phyloP scores from a whole-genome alignment of 768 basidiomycete genomes.

The Lentinula sp. region DNA sequence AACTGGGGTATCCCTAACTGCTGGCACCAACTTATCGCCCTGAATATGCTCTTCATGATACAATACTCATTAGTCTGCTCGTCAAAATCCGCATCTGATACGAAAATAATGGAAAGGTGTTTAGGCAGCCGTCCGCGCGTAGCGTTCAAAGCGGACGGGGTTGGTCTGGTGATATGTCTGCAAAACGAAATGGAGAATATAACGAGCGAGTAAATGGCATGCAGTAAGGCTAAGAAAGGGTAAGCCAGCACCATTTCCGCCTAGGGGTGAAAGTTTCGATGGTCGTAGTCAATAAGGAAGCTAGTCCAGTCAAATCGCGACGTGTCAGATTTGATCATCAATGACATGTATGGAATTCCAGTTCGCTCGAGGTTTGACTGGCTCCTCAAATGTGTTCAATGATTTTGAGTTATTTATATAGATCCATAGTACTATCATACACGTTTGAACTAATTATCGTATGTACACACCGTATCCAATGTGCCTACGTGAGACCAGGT shows the following conservation, averaged over 20 bases:
- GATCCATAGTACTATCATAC: not conserved
- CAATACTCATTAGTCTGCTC: constrained; percentile 29
- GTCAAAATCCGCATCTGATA: constrained; percentile 33
- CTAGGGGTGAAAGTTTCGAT: too few species aligned
- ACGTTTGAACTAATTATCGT: not conserved
- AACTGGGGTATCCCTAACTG: constrained; percentile 54
- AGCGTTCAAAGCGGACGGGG: constrained; percentile 45
- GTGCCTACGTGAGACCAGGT: constrained; percentile 27
- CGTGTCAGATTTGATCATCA: not conserved
- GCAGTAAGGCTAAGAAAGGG: constrained; percentile 47
- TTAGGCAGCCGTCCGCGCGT: constrained; percentile 52
- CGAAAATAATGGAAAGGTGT: constrained; percentile 64
- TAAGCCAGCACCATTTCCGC: constrained; percentile 31
- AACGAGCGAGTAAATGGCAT: constrained; percentile 47
- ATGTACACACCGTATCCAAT: not conserved
- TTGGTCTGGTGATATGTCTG: constrained; percentile 25
- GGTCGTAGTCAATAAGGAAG: not conserved
- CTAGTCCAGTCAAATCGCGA: not conserved
- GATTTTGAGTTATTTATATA: not conserved
- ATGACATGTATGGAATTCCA: too few species aligned
- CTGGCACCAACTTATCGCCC: constrained; percentile 57
- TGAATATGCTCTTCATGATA: constrained; percentile 48
- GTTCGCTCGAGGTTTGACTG: not conserved
- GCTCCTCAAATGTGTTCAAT: not conserved
- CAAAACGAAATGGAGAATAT: constrained; percentile 34